Evolutionary conservation across 177 flowering plant genomes (phyloP), one percentile per base, ranked within the genome.

Genomic region (Vitis hybrid): DNA sequence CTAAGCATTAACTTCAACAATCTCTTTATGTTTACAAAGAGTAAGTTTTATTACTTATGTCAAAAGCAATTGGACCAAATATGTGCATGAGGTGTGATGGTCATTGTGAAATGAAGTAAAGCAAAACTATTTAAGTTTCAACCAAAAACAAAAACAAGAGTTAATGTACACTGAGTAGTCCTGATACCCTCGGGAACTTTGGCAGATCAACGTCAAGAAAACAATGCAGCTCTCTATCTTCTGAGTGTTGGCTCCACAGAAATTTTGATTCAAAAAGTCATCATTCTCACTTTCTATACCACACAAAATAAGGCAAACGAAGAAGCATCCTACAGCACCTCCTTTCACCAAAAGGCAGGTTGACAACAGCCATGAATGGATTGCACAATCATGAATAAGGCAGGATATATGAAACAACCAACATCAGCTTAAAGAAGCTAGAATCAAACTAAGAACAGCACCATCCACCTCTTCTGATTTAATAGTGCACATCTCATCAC

Each of bases 131-230:
- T 5, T 41, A n/a, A 12, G n/a, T 12, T 54, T 54, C 57, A 64
- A 64, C n/a, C 10, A 52, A 30, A 64, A 35, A 50, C 6, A 41
- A 8, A 17, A 52, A 21, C 54, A 58, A 58, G 53, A 56, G 46
- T 62, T 54, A 58, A 56, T 52, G 55, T 61, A 70, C 62, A 69
- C 60, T 61, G 65, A 64, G 30, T n/a, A 58, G 64, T 61, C 64
- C 72, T 27, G 41, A 41, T 21, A 71, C 66, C 68, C 68, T 51
- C 61, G 49, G 68, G 35, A 63, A 56, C 78, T 66, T 69, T 50
- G 75, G 75, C 46, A 53, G 76, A 74, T 63, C 69, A 57, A 69
- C 18, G 69, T 61, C 64, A 49, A 69, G 24, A 68, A 59, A n/a
- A 32, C 64, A 68, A 61, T 30, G 60, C 61, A 56, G 32, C 18